Base-by-base conservation (phyloP, 2,329 filamentous ascomycete genomes). In the Hypoxylon rubiginosum region DNA sequence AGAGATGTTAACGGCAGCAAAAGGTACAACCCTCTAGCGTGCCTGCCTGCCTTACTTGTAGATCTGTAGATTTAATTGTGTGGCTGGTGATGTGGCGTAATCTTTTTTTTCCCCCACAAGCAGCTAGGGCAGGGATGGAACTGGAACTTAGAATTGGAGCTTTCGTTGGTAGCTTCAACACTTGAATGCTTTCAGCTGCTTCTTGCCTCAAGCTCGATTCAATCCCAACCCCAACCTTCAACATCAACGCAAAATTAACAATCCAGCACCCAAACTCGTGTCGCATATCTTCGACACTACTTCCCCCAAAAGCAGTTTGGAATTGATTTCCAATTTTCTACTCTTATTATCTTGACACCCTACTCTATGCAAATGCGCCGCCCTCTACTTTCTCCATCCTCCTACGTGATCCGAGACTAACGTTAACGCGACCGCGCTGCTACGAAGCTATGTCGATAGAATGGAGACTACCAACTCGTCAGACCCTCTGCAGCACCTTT, bases 401-500 rank as follows among this genome's bases (percentile, higher is more conserved):
- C 45, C 30, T 54, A 43, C 55, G 55, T 62, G 54, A 58, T 64
- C 52, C 49, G 46, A 30, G 19, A 60, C 19, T 46, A 57, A 24
- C 30, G 15, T 45, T 15, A 54, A 68, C 63, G 64, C 60, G 54
- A 68, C 49, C 48, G 57, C 62, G 64, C 58, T 46, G 30, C 26
- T 13, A 56, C 34, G 32, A 21, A 65, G 73, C 61, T 61, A 76
- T 75, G 73, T 62, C 64, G 66, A 58, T 51, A 67, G 66, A 30
- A 76, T 75, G 73, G 71, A 70, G 39, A 53, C 58, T 43, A 48
- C 57, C 60, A 64, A 67, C 62, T 52, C 56, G 43, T 60, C 67
- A 59, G 66, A 68, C 41, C 34, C 54, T 32, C 58, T 57, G n/a
- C 68, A 59, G 36, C 58, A 67, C 34, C 71, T 74, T 52, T 67